A percentile compares a stretch with the other conserved stretches of the same genome.
phyloP scores from a whole-genome alignment of 2,329 filamentous ascomycete genomes.

The Alternaria longipes region DNA sequence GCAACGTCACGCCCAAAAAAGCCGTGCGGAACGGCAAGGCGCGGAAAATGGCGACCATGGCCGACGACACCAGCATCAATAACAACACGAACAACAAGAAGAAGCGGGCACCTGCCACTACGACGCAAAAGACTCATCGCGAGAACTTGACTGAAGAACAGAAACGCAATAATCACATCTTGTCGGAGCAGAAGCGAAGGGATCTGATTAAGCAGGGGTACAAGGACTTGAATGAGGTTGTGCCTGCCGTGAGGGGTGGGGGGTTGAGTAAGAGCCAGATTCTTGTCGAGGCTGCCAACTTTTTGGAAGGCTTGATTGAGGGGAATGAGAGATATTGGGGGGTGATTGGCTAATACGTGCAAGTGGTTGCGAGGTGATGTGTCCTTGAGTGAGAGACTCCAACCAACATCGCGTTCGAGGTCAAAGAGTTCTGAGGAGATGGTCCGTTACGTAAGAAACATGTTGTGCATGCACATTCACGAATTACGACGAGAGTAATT shows the following conservation, averaged over 20 bases:
- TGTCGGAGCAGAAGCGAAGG: slow-evolving; percentile 85
- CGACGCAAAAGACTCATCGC: slow-evolving; percentile 41
- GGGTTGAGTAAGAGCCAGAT: slow-evolving; percentile 86
- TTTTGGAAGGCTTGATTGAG: slow-evolving; percentile 75
- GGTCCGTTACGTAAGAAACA: neutral
- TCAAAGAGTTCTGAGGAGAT: no score
- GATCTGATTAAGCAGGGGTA: slow-evolving; percentile 85
- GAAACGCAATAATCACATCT: slow-evolving; percentile 86
- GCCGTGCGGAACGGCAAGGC: slow-evolving; percentile 29
- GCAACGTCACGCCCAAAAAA: slow-evolving; percentile 30
- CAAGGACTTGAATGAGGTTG: slow-evolving; percentile 78
- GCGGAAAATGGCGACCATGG: slow-evolving; percentile 32
- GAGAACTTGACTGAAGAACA: slow-evolving; percentile 78
- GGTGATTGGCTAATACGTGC: slow-evolving; percentile 3
- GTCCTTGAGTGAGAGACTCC: no score
- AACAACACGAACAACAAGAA: slow-evolving; percentile 37
- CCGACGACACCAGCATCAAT: slow-evolving; percentile 15
- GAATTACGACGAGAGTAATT: no score
- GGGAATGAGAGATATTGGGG: slow-evolving; percentile 63
- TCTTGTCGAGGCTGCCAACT: slow-evolving; percentile 77
- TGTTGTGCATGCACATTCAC: neutral
- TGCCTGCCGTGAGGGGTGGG: slow-evolving; percentile 76
- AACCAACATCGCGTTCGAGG: no score
- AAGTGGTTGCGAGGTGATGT: no score
- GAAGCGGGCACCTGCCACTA: slow-evolving; percentile 36